phyloP scores from a whole-genome alignment of 306 rosid species.

The Carpinus fangiana region DNA sequence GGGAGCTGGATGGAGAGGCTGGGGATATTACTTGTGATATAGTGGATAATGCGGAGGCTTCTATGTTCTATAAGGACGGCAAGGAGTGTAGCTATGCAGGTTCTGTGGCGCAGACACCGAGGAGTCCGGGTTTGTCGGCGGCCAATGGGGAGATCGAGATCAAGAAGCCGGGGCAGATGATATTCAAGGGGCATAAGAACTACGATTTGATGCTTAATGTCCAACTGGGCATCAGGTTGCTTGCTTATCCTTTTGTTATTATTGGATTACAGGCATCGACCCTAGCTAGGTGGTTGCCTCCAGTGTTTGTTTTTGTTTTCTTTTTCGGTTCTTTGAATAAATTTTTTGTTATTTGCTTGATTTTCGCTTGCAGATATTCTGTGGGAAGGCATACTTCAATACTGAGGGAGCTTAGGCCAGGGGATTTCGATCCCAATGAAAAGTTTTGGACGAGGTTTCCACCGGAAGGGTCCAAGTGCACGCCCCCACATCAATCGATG shows the following conservation, averaged over 20 bases:
- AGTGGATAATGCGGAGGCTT: slow-evolving; percentile 43
- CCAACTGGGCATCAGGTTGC: slow-evolving; percentile 55
- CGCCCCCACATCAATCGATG: slow-evolving; percentile 50
- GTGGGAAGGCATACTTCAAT: slow-evolving; percentile 51
- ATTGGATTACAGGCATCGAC: too few species aligned
- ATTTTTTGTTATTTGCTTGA: neutral
- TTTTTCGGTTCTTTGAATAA: neutral
- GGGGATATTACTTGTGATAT: slow-evolving; percentile 61
- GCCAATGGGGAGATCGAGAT: slow-evolving; percentile 35
- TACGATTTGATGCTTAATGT: slow-evolving; percentile 53
- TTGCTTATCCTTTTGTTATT: neutral
- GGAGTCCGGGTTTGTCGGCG: slow-evolving; percentile 38
- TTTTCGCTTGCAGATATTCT: slow-evolving; percentile 30
- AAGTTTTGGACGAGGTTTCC: slow-evolving; percentile 60
- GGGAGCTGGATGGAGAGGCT: slow-evolving; percentile 59
- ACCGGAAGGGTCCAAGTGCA: slow-evolving; percentile 53
- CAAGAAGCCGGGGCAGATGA: slow-evolving; percentile 44
- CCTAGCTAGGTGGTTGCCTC: neutral
- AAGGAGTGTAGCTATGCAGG: slow-evolving; percentile 33
- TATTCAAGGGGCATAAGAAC: slow-evolving; percentile 51
- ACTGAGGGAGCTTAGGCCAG: slow-evolving; percentile 33
- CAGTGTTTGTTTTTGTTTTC: neutral
- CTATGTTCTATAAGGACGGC: slow-evolving; percentile 43
- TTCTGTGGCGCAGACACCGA: slow-evolving; percentile 13
- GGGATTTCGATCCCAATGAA: slow-evolving; percentile 57